Base-by-base conservation (phyloP, 1,284 basidiomycete species). In the Cryptococcus wingfieldii region DNA sequence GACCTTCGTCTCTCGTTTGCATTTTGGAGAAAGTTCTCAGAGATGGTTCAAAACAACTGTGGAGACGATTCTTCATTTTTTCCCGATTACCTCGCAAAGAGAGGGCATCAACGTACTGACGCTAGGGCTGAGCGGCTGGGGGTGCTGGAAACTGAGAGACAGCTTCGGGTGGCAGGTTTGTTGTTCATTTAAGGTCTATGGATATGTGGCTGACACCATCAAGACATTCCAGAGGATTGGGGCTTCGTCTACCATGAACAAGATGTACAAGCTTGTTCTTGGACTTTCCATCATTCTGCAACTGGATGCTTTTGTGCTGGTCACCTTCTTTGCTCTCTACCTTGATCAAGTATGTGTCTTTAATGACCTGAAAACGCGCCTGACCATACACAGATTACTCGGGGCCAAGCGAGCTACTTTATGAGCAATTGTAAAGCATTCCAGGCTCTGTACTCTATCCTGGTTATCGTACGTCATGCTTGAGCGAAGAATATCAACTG, bases 221-320 rank as follows among this genome's bases (percentile, higher is more conserved):
- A 9, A 53, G 46, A 89, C 87, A 0, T 89, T 88, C 81, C 88
- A 89, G 71, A 84, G 87, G 56, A 83, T 89, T 52, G 87, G 87
- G 46, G 87, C 87, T 86, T 49, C 38, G 12, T 18, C 46, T 3
- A 28, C 42, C 19, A 49, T 54, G 23, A 87, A 71, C 82, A 84
- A 44, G 72, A 86, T 55, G 18, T 89, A 89, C 78, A 86, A 79
- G 71, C 76, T 84, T 47, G 84, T 89, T 54, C 80, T 89, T 44
- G 78, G 81, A 14, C 76, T 89, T 55, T 88, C 86, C 2, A 87
- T 87, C 59, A 78, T 82, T 28, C 83, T 89, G 47, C 88, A 89
- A 66, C 77, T 90, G 19, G 83, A 84, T 28, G 63, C 87, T 43
- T 89, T 88, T 79, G 89, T 89, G 77, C 84, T 89, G 72, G 80